phyloP scores from a whole-genome alignment of 495 filamentous ascomycete species.

The Aspergillus olivimuriae region DNA sequence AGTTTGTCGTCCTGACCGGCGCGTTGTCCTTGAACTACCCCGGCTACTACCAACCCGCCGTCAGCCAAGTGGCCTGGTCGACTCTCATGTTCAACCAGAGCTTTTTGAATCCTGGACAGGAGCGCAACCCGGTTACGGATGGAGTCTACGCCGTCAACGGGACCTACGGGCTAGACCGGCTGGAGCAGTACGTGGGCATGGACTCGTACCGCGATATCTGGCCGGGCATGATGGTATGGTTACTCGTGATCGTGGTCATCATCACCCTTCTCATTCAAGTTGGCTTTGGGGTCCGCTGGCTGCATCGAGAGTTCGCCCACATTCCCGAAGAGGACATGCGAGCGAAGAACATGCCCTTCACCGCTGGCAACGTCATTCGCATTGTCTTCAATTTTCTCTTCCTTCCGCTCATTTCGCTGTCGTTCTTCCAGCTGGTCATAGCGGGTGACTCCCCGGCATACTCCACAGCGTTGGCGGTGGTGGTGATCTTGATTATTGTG shows the following conservation, averaged over 20 bases:
- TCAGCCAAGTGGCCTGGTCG: slow-evolving; percentile 84
- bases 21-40: slow-evolving; percentile 82
- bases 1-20: slow-evolving; percentile 85
- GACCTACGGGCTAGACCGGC: slow-evolving; percentile 68
- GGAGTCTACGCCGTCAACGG: slow-evolving; percentile 71
- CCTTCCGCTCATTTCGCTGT: slow-evolving; percentile 76
- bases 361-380: slow-evolving; percentile 76
- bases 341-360: slow-evolving; percentile 90
- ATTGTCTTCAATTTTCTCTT: slow-evolving; percentile 90
- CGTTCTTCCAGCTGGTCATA: slow-evolving; percentile 86
- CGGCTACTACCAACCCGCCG: slow-evolving; percentile 86
- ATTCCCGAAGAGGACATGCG: slow-evolving; percentile 82
- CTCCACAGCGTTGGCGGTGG: slow-evolving; percentile 63
- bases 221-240: slow-evolving; percentile 85
- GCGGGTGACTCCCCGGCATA: slow-evolving; percentile 57
- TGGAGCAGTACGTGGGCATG: slow-evolving; percentile 85
- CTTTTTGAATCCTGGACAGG: slow-evolving; percentile 63
- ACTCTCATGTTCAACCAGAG: slow-evolving; percentile 88
- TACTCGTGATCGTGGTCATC: slow-evolving; percentile 63
- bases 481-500: slow-evolving; percentile 65
- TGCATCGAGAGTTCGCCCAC: slow-evolving; percentile 59
- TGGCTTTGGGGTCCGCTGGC: slow-evolving; percentile 69
- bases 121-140: slow-evolving; percentile 62
- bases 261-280: slow-evolving; percentile 69
- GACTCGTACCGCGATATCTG: slow-evolving; percentile 71